phyloP scores from a whole-genome alignment of 176 grass and related monocot genomes.

The Areca catechu region DNA sequence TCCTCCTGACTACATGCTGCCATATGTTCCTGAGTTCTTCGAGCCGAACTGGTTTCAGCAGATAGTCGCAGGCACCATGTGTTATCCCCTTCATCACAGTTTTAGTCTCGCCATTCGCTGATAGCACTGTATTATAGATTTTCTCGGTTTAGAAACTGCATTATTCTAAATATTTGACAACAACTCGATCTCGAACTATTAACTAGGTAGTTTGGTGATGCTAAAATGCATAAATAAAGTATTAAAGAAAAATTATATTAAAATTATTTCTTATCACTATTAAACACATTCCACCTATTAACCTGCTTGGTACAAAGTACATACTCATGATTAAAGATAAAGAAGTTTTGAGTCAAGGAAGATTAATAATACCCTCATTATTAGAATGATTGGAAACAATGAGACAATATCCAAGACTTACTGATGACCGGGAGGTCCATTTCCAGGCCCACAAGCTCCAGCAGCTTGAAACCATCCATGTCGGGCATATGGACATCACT shows the following conservation, averaged over 20 bases:
- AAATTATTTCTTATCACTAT: too few species aligned
- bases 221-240: too few species aligned
- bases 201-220: too few species aligned
- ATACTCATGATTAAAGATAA: too few species aligned
- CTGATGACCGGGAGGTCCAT: constrained; percentile 97
- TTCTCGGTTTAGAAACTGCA: too few species aligned
- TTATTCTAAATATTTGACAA: too few species aligned
- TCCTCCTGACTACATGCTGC: constrained; percentile 62
- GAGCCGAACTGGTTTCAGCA: constrained; percentile 65
- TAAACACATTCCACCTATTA: too few species aligned
- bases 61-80: constrained; percentile 82
- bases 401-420: constrained; percentile 30
- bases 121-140: constrained; percentile 55
- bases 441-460: constrained; percentile 70
- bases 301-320: too few species aligned
- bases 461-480: constrained; percentile 83
- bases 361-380: neutral
- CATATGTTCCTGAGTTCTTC: constrained; percentile 71
- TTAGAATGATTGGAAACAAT: neutral
- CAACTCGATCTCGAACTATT: too few species aligned
- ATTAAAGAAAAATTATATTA: too few species aligned
- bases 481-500: constrained; percentile 77
- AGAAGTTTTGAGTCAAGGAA: too few species aligned
- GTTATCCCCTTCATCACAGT: constrained; percentile 70
- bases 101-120: constrained; percentile 55